Evolutionary conservation across 2,329 filamentous ascomycete species (phyloP).

Genomic region (Chaetomiaceae sp.): DNA sequence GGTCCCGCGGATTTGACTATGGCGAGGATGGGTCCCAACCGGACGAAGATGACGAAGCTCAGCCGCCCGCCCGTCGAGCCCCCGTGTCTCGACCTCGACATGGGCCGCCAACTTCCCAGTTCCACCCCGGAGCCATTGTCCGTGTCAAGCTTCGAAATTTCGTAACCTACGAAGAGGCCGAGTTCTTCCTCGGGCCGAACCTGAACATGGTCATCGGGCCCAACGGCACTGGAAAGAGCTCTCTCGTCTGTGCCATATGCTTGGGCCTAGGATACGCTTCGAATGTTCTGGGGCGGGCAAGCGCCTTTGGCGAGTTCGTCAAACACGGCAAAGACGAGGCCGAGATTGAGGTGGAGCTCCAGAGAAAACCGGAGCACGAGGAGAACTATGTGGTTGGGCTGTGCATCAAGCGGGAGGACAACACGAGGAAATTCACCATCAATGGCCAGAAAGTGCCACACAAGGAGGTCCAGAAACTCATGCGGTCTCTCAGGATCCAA

Average conservation of each 20-base stretch:
- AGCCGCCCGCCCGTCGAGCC: constrained; percentile 9
- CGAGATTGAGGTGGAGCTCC: constrained; percentile 85
- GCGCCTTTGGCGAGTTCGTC: constrained; percentile 81
- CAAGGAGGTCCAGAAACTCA: constrained; percentile 63
- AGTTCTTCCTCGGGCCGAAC: constrained; percentile 86
- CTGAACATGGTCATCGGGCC: constrained; percentile 98
- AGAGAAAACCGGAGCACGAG: constrained; percentile 53
- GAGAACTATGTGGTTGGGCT: constrained; percentile 70
- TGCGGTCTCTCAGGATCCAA: constrained; percentile 75
- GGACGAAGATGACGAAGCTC: constrained; percentile 18
- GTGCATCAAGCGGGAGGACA: constrained; percentile 75
- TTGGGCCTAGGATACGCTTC: constrained; percentile 82
- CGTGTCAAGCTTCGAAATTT: constrained; percentile 84
- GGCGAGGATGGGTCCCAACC: constrained; percentile 11
- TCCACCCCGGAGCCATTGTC: constrained; percentile 78
- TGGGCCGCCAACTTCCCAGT: constrained; percentile 31
- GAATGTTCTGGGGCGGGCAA: constrained; percentile 78
- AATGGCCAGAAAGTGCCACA: constrained; percentile 60
- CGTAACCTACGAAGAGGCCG: constrained; percentile 88
- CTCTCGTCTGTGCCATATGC: constrained; percentile 93
- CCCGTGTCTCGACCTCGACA: constrained; percentile 16
- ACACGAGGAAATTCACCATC: constrained; percentile 72
- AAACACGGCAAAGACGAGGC: constrained; percentile 80
- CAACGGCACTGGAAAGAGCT: constrained; percentile 98
- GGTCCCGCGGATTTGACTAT: constrained; percentile 7